Percentiles rank a stretch among this genome's conserved stretches.
These are phyloP conservation scores for Mycena venus DNA, from an alignment of 768 basidiomycete genomes.

Conservation along the genomic window DNA sequence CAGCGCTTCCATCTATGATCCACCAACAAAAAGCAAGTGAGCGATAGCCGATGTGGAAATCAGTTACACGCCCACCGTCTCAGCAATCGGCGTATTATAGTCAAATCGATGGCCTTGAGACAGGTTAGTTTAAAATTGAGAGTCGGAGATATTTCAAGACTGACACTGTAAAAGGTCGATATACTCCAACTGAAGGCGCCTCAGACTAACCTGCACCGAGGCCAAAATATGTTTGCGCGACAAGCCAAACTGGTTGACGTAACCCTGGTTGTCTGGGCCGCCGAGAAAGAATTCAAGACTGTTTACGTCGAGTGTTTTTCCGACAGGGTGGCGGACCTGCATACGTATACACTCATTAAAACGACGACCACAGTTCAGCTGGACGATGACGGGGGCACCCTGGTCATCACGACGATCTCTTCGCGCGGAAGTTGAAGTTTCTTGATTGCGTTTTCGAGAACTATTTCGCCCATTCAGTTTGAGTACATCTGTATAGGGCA, in stretches of 20 bases:
- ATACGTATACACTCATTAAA: background rate
- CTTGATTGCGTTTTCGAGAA: conserved; percentile 81
- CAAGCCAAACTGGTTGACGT: conserved; percentile 66
- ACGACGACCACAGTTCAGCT: no score
- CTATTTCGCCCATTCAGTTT: conserved; percentile 72
- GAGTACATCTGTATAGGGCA: conserved; percentile 64
- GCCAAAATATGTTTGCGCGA: conserved; percentile 79
- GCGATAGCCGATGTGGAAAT: no score
- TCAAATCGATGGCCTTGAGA: conserved; percentile 66
- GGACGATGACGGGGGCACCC: no score
- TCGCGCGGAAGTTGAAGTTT: conserved; percentile 75
- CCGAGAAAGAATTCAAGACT: conserved; percentile 15
- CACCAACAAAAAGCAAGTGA: no score
- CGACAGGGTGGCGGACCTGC: conserved; percentile 54
- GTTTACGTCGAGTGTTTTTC: conserved; percentile 31
- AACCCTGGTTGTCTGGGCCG: conserved; percentile 56
- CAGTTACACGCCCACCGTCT: no score
- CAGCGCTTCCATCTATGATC: conserved; percentile 78
- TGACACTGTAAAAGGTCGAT: conserved; percentile 80
- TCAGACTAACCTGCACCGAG: conserved; percentile 68
- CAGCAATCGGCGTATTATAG: conserved; percentile 67
- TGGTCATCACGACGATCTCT: conserved; percentile 85
- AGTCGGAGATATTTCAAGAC: conserved; percentile 25
- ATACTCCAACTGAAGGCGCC: conserved; percentile 80
- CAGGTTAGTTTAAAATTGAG: no score